phyloP scores from a whole-genome alignment of 163 green algal species.

The Chlamydomonas reinhardtii region DNA sequence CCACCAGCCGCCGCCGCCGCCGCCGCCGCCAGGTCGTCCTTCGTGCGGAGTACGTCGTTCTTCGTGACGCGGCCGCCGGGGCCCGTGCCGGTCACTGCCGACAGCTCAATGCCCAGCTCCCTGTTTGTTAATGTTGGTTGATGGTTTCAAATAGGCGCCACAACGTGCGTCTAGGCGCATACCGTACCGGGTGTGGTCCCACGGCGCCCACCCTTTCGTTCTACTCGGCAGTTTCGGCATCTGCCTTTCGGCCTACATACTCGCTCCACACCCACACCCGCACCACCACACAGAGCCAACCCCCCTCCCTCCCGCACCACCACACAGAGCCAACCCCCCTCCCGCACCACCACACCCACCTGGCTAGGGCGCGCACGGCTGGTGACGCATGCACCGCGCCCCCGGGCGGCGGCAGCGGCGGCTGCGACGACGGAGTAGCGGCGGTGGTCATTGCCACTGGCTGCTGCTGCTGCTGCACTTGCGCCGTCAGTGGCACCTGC shows the following conservation, averaged over 20 bases:
- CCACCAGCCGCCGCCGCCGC: background rate
- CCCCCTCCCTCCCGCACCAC: background rate
- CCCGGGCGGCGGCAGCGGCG: background rate
- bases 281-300: too few species aligned
- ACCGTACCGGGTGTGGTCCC: too few species aligned
- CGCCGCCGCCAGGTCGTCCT: background rate
- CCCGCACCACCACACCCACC: background rate
- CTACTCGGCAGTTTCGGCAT: too few species aligned
- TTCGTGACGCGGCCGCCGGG: slow-evolving; percentile 70
- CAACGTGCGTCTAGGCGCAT: too few species aligned
- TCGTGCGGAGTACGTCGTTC: slow-evolving; percentile 63
- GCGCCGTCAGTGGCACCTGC: too few species aligned
- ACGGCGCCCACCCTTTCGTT: too few species aligned
- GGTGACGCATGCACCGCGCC: slow-evolving; percentile 61
- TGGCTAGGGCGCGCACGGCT: slow-evolving; percentile 72
- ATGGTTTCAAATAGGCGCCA: too few species aligned
- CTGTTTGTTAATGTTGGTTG: too few species aligned
- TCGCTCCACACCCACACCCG: too few species aligned
- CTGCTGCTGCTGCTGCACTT: too few species aligned
- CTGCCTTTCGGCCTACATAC: too few species aligned
- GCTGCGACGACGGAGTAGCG: background rate
- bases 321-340: background rate
- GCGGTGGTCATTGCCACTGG: background rate
- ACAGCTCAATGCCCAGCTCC: slow-evolving; percentile 63
- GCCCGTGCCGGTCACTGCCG: slow-evolving; percentile 57